Conservation (phyloP, 768 basidiomycete species). For the Lyophyllum shimeji region DNA sequence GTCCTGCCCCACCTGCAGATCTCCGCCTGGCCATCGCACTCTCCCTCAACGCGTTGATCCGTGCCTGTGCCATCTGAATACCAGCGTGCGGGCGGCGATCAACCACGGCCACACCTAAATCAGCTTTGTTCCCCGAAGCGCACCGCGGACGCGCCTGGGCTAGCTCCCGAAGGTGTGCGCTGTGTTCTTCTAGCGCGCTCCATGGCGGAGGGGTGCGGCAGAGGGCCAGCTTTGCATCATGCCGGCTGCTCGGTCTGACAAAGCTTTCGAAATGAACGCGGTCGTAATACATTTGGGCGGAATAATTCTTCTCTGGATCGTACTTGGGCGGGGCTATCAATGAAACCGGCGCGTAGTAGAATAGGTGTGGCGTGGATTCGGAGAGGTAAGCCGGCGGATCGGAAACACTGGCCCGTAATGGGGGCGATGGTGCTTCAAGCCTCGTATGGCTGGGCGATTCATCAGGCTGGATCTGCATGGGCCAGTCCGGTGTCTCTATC, state of each 20-base stretch:
- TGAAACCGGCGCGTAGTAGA: constrained; percentile 14
- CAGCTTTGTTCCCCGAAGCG: background rate
- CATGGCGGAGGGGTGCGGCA: constrained; percentile 39
- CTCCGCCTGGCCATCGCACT: constrained; percentile 10
- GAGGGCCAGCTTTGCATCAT: constrained; percentile 30
- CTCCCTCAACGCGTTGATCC: constrained; percentile 12
- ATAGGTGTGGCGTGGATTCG: constrained; percentile 11
- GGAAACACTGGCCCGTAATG: background rate
- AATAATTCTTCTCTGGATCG: constrained; percentile 12
- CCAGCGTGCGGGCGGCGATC: constrained; percentile 14
- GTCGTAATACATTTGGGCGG: constrained; percentile 14
- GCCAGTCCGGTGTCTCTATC: background rate
- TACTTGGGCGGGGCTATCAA: constrained; percentile 1
- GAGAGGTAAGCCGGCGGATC: background rate
- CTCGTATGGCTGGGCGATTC: background rate
- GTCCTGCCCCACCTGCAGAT: background rate
- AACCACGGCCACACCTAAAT: background rate
- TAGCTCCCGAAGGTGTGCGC: background rate
- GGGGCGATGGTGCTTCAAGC: background rate
- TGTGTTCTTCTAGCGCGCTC: constrained; percentile 22
- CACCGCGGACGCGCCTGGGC: background rate
- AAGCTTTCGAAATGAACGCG: constrained; percentile 4
- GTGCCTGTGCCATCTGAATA: constrained; percentile 11
- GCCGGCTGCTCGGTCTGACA: background rate
- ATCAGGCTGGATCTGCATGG: background rate